Conservation (phyloP, 305 asterid species). For the Galium porrigens region DNA sequence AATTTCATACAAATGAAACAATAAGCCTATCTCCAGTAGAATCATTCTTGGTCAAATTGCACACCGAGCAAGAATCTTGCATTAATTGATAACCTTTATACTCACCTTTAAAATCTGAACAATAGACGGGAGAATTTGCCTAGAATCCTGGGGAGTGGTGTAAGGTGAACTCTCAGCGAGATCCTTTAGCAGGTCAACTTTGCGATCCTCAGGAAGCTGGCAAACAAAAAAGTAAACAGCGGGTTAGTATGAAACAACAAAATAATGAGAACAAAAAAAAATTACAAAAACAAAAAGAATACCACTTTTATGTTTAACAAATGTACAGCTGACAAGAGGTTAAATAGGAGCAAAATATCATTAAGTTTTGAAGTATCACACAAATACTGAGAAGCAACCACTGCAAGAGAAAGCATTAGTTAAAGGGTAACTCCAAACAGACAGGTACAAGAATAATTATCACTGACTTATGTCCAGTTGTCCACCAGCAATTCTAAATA, state of each 20-base stretch:
- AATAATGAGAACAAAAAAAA: not conserved
- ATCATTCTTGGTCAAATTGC: not conserved
- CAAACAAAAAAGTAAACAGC: slow-evolving; percentile 14
- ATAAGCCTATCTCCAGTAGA: not conserved
- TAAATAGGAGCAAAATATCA: not conserved
- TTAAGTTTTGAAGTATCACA: not conserved
- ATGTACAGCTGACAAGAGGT: not conserved
- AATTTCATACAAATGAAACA: not conserved
- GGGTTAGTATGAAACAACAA: not conserved
- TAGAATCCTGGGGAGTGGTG: slow-evolving; percentile 69
- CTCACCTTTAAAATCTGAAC: slow-evolving; percentile 73
- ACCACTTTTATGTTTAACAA: no score
- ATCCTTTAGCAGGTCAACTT: slow-evolving; percentile 81
- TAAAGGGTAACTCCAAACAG: not conserved
- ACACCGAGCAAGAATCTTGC: not conserved
- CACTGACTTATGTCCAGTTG: not conserved
- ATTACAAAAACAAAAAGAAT: no score
- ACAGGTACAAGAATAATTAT: not conserved
- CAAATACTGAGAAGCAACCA: not conserved
- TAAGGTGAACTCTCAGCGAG: slow-evolving; percentile 86
- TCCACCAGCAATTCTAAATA: not conserved
- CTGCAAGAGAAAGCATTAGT: not conserved
- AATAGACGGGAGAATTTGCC: slow-evolving; percentile 68
- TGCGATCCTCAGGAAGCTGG: slow-evolving; percentile 85
- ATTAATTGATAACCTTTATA: slow-evolving; percentile 9